Evolutionary conservation across 1,284 basidiomycete species (phyloP).

Genomic region (Clitocybe nebularis): DNA sequence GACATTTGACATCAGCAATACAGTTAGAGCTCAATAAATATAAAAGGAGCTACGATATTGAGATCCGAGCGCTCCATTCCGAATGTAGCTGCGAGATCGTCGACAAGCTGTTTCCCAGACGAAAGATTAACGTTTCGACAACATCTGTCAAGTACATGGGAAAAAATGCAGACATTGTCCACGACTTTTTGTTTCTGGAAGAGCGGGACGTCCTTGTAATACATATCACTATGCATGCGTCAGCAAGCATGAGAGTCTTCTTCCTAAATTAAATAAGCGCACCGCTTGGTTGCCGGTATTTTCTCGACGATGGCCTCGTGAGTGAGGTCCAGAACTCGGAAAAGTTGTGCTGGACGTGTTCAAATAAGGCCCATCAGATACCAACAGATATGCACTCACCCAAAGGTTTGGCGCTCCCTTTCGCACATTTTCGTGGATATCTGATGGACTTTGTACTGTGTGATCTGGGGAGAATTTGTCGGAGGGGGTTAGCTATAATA

Average conservation of each 20-base stretch:
- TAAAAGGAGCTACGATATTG: slow-evolving; percentile 57
- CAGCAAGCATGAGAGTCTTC: neutral
- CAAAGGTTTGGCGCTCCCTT: slow-evolving; percentile 47
- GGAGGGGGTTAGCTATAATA: no score
- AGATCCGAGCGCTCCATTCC: slow-evolving; percentile 70
- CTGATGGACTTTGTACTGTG: slow-evolving; percentile 24
- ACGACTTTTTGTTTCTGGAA: slow-evolving; percentile 75
- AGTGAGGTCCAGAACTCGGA: slow-evolving; percentile 56
- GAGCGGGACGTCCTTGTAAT: slow-evolving; percentile 76
- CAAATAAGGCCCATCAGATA: slow-evolving; percentile 5
- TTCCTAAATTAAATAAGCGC: slow-evolving; percentile 5
- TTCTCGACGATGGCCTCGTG: slow-evolving; percentile 59
- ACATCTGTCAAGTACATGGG: neutral
- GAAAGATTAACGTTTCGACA: neutral
- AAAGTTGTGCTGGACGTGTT: slow-evolving; percentile 53
- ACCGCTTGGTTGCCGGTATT: slow-evolving; percentile 70
- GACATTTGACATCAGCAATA: no score
- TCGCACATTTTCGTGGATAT: slow-evolving; percentile 35
- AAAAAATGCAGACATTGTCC: slow-evolving; percentile 52
- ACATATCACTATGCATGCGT: slow-evolving; percentile 66
- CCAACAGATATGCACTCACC: slow-evolving; percentile 35
- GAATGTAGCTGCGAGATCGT: slow-evolving; percentile 83
- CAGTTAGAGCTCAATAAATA: no score
- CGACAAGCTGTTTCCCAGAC: slow-evolving; percentile 64
- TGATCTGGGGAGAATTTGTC: no score